Evolutionary conservation across 2,329 filamentous ascomycete genomes (phyloP).

Genomic region (Epichloe coenophiala): DNA sequence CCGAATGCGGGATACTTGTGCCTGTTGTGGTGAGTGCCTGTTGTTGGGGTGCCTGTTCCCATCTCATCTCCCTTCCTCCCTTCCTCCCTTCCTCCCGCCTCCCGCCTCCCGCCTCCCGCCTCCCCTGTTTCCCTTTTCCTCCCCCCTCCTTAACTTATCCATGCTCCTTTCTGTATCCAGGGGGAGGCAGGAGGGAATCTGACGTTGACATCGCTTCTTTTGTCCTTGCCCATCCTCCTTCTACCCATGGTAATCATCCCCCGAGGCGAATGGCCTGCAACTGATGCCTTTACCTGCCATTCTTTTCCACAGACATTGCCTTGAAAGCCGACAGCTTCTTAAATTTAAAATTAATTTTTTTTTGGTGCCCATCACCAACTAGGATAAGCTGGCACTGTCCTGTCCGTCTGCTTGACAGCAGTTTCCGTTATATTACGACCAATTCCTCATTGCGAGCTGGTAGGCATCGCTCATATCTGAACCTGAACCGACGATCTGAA

Average conservation of each 20-base stretch:
- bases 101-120: too few relatives aligned
- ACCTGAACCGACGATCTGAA: too few relatives aligned
- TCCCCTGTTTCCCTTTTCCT: not conserved
- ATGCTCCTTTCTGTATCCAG: not conserved
- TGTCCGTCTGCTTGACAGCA: not conserved
- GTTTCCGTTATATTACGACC: too few relatives aligned
- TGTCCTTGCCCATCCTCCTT: not conserved
- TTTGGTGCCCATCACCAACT: not conserved
- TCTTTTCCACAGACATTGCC: not conserved
- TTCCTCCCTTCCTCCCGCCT: too few relatives aligned
- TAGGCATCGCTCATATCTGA: too few relatives aligned
- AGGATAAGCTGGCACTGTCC: not conserved
- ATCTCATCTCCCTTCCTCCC: too few relatives aligned
- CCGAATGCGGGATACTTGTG: not conserved
- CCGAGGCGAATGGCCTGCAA: not conserved
- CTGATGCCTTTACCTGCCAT: not conserved
- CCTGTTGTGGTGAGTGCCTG: not conserved
- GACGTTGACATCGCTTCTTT: not conserved
- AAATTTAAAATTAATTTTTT: too few relatives aligned
- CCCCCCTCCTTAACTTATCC: not conserved
- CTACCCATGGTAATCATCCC: not conserved
- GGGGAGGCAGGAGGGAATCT: not conserved
- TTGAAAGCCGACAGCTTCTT: not conserved
- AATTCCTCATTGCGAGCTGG: too few relatives aligned
- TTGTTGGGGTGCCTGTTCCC: not conserved